Conservation (phyloP, 2,329 filamentous ascomycete genomes). For the Paraphaeosphaeria sporulosa region DNA sequence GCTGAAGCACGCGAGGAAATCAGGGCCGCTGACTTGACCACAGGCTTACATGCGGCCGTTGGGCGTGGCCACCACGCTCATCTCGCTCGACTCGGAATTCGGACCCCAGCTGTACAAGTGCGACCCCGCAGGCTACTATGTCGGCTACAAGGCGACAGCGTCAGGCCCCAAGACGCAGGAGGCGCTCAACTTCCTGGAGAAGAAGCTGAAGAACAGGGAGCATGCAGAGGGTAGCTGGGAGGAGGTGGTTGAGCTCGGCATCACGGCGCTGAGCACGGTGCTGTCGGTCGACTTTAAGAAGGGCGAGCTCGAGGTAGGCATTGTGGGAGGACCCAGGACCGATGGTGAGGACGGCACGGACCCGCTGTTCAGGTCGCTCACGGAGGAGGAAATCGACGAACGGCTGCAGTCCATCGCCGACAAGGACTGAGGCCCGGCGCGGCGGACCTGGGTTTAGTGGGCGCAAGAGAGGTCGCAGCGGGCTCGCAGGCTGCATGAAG, state of each 20-base stretch:
- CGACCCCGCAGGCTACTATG: slow-evolving; percentile 97
- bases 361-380: slow-evolving; percentile 83
- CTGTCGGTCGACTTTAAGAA: slow-evolving; percentile 99
- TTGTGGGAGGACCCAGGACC: slow-evolving; percentile 84
- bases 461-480: slow-evolving; percentile 32
- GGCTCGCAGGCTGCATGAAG: slow-evolving; percentile 35
- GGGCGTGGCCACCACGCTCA: slow-evolving; percentile 92
- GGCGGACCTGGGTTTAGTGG: slow-evolving; percentile 30
- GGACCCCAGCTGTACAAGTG: slow-evolving; percentile 98
- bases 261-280: slow-evolving; percentile 93
- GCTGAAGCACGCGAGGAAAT: slow-evolving; percentile 13
- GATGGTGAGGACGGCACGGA: slow-evolving; percentile 86
- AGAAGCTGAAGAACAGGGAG: slow-evolving; percentile 99
- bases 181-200: slow-evolving; percentile 97
- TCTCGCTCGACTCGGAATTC: slow-evolving; percentile 89
- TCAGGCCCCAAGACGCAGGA: slow-evolving; percentile 98
- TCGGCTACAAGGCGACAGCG: slow-evolving; percentile 97
- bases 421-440: slow-evolving; percentile 76
- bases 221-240: slow-evolving; percentile 91
- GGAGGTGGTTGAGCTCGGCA: slow-evolving; percentile 96
- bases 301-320: slow-evolving; percentile 96
- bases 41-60: slow-evolving; percentile 98
- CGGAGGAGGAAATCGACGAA: slow-evolving; percentile 98
- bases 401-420: slow-evolving; percentile 97
- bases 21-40: slow-evolving; percentile 38